Percentiles rank a stretch among this genome's conserved stretches.
These are phyloP conservation scores for Penicillium arizonense DNA, from an alignment of 495 filamentous ascomycete genomes.

Conservation along the genomic window DNA sequence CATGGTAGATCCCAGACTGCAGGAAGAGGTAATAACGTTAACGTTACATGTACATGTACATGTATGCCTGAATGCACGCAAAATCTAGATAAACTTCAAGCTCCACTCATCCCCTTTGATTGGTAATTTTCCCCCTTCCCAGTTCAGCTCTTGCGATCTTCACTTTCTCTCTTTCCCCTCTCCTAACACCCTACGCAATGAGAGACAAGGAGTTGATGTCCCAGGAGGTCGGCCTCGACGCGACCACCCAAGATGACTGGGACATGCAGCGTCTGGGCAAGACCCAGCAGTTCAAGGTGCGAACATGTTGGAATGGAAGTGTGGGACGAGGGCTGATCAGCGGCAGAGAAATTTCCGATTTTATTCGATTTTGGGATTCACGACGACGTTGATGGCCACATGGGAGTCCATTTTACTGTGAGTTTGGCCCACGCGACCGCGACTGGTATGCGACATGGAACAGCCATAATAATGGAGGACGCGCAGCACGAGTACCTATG, in stretches of 20 bases:
- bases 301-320: neutral
- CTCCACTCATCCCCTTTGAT: neutral
- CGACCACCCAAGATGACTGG: constrained; percentile 29
- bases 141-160: neutral
- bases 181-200: neutral
- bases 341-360: constrained; percentile 44
- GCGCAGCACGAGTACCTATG: constrained; percentile 34
- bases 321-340: constrained; percentile 6
- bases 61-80: too few species aligned
- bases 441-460: neutral
- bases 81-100: neutral
- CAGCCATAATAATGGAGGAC: neutral
- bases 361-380: constrained; percentile 46
- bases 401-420: constrained; percentile 47
- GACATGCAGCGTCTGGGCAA: constrained; percentile 44
- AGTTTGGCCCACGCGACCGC: constrained; percentile 6
- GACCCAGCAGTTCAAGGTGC: constrained; percentile 38
- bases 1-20: too few species aligned
- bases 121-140: neutral
- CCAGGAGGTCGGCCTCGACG: constrained; percentile 21
- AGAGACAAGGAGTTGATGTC: constrained; percentile 17
- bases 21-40: too few species aligned
- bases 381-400: constrained; percentile 45
- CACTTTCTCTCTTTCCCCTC: neutral
- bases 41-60: too few species aligned